Evolutionary conservation across 345 rosid species (phyloP), one percentile per base, ranked within the genome.

Genomic region (Eucalyptus marginata): DNA sequence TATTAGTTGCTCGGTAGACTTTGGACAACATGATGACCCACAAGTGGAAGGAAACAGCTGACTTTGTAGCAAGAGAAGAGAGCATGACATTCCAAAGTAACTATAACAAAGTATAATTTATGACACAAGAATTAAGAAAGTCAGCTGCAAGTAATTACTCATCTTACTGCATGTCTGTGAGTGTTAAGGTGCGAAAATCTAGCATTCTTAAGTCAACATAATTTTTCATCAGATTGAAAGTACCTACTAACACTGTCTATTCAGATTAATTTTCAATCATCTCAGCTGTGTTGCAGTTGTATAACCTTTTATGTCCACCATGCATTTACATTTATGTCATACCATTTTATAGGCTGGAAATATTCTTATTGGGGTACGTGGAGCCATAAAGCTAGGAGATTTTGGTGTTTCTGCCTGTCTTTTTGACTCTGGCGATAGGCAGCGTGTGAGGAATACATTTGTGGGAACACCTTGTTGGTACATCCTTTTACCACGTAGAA

Each of bases 391-490:
- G 93, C 90, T 98, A 86, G 99, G 99, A 89, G 99, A 98, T 90
- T 97, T 98, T 89, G 99, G 99, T 62, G 99, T 98, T 89, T 97
- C 99, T 50, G 99, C 99, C 44, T 97, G 98, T 94, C 97, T 98
- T 89, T 98, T 97, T 91, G 99, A 97, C 93, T 97, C 99, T 56
- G 99, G 99, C 88, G 99, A 98, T 92, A 96, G 99, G 94, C 98
- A 97, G 89, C 97, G 99, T 51, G 93, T 94, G 93, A 95, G 99
- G 94, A 98, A 98, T 93, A 98, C 99, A 86, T 97, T 98, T 93
- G 99, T 98, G 89, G 99, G 99, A 40, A 98, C 99, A 89, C 99
- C 99, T 90, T 98, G 99, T 92, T 98, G 99, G 99, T 96, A 95
- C 87, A 92, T 49, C 91, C 88, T 88, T 88, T 71, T 83, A 46